Evolutionary conservation across 169 alveolate species (phyloP), one percentile per base, ranked within the genome.

Genomic region (Plasmodium yoelii): DNA sequence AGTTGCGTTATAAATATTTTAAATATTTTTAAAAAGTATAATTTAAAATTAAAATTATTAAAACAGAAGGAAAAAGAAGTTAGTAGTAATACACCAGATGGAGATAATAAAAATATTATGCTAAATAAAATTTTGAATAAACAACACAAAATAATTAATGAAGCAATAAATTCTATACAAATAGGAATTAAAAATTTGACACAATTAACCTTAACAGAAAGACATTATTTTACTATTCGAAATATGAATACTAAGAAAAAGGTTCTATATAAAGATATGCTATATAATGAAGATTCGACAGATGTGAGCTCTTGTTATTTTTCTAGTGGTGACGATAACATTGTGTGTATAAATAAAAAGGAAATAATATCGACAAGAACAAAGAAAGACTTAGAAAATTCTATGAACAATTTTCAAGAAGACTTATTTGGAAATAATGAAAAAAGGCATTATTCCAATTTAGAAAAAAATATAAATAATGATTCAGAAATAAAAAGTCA

Each of bases 241-340:
- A 86, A 15, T 44, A 86, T 57, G 46, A 42, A 18, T 8, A 86
- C 22, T 18, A 72, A 86, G 39, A 5, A 53, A 70, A 86, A 86
- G 61, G 61, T 86, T 49, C 24, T 24, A 13, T 73, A 86, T 63
- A 86, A 59, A 86, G 60, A 64, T 86, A 49, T 86, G 46, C 15
- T 44, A 3, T 42, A 70, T 46, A 70, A 86, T 60, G 69, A 86
- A 9, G 91, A 86, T 49, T 86, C 91, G 1, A 69, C 91, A 7
- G 91, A 86, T 42, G 74, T 86, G 39, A 69, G 87, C 5, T 57
- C 91, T 2, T 86, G 91, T 55, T 86, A 70, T 72, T 86, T 86
- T 42, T 86, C 91, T 8, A 86, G 91, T 70, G 91, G 69, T 26
- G 28, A 82, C 4, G 34, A 86, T 55, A 69, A 57, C 18, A 39